These are phyloP conservation scores for Penicillium lagena DNA, from an alignment of 495 filamentous ascomycete genomes.

Conservation along the genomic window DNA sequence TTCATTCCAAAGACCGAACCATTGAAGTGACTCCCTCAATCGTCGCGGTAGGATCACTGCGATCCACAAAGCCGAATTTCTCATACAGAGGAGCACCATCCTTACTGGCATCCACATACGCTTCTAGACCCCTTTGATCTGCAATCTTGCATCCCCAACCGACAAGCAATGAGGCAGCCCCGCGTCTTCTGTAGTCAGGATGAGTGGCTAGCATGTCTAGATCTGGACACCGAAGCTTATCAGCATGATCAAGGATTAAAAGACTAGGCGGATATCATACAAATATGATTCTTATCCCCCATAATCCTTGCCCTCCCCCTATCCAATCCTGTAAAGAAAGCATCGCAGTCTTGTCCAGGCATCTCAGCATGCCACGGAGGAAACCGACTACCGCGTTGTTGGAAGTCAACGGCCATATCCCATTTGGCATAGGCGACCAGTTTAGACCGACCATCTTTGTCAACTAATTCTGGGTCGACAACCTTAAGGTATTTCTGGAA, in stretches of 20 bases:
- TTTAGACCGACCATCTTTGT: neutral
- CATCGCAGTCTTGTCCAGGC: constrained; percentile 3
- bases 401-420: constrained; percentile 4
- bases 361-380: constrained; percentile 9
- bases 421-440: constrained; percentile 18
- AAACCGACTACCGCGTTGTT: constrained; percentile 6
- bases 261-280: constrained; percentile 1
- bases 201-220: constrained; percentile 41
- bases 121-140: constrained; percentile 15
- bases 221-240: constrained; percentile 6
- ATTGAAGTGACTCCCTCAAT: neutral
- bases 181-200: constrained; percentile 35
- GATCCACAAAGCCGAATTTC: constrained; percentile 16
- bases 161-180: constrained; percentile 40
- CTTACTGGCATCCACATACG: constrained; percentile 15
- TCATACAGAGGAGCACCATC: constrained; percentile 12
- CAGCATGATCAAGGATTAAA: neutral
- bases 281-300: constrained; percentile 8
- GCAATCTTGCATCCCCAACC: constrained; percentile 40
- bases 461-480: constrained; percentile 1
- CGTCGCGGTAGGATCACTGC: constrained; percentile 2
- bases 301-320: constrained; percentile 1
- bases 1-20: neutral
- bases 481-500: constrained; percentile 12
- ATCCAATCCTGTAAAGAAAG: constrained; percentile 6